Evolutionary conservation across 495 filamentous ascomycete species (phyloP).

Genomic region (Penicillium odoratum): DNA sequence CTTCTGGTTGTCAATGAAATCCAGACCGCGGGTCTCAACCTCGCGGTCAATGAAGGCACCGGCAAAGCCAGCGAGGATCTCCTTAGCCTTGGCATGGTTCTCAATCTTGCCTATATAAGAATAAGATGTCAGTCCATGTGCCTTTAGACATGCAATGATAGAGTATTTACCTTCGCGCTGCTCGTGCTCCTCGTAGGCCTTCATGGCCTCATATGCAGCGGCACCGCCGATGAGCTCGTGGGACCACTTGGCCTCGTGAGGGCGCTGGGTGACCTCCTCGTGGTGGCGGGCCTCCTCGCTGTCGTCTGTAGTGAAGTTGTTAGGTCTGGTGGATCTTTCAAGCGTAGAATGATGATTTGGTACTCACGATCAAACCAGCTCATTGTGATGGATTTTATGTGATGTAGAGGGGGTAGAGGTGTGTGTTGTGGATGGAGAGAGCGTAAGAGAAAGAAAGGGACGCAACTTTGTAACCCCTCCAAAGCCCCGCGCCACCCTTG

Average conservation of each 20-base stretch:
- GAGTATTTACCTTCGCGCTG: slow-evolving; percentile 55
- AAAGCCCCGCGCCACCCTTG: slow-evolving; percentile 3
- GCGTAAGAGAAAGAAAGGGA: slow-evolving; percentile 1
- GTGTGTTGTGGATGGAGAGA: slow-evolving; percentile 4
- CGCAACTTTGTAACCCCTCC: slow-evolving; percentile 10
- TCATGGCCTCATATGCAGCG: slow-evolving; percentile 72
- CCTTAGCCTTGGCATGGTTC: slow-evolving; percentile 68
- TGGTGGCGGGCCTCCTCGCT: slow-evolving; percentile 40
- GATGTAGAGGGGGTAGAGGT: background rate
- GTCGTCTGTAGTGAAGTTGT: slow-evolving; percentile 19
- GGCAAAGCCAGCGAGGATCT: slow-evolving; percentile 65
- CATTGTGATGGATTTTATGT: slow-evolving; percentile 11
- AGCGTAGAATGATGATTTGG: background rate
- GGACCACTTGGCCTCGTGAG: slow-evolving; percentile 57
- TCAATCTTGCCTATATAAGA: slow-evolving; percentile 57
- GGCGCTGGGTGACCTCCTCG: slow-evolving; percentile 48
- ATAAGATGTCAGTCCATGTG: background rate
- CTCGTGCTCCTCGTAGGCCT: slow-evolving; percentile 68
- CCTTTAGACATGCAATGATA: background rate
- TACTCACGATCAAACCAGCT: slow-evolving; percentile 14
- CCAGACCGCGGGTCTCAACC: slow-evolving; percentile 70
- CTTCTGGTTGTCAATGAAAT: slow-evolving; percentile 66
- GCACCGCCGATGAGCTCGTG: slow-evolving; percentile 72
- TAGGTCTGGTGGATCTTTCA: background rate
- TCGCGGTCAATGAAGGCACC: slow-evolving; percentile 72